phyloP scores from a whole-genome alignment of 805 yeast genomes.

The Pichia scutulata region DNA sequence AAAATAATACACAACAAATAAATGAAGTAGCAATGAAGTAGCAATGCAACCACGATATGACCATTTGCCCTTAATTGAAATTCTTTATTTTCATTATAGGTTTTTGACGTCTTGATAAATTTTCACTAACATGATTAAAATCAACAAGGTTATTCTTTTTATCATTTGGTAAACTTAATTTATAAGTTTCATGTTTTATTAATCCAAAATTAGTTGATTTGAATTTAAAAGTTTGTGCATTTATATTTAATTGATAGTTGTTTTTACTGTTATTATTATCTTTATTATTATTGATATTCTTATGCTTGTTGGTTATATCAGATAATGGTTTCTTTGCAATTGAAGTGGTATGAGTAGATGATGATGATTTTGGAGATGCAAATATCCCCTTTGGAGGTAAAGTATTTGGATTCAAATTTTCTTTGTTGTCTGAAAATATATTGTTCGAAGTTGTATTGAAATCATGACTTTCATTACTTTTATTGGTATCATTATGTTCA shows the following conservation, averaged over 20 bases:
- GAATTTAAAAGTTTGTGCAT: constrained; percentile 30
- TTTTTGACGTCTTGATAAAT: constrained; percentile 23
- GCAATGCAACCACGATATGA: too few species aligned
- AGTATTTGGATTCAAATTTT: background rate
- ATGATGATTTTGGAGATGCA: constrained; percentile 3
- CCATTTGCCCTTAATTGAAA: background rate
- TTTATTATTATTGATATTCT: constrained; percentile 3
- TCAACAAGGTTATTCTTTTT: background rate
- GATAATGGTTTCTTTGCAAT: constrained; percentile 1
- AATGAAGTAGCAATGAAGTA: too few species aligned
- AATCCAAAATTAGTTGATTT: constrained; percentile 28
- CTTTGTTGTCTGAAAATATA: background rate
- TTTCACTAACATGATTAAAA: background rate
- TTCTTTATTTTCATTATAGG: constrained; percentile 22
- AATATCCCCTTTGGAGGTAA: constrained; percentile 11
- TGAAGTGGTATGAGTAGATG: background rate
- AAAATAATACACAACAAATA: background rate
- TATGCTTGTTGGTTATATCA: constrained; percentile 8
- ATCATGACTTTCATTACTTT: background rate
- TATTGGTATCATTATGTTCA: background rate
- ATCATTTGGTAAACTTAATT: background rate
- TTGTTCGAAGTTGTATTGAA: background rate
- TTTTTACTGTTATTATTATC: background rate
- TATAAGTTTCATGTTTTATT: constrained; percentile 21
- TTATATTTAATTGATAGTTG: background rate